These are phyloP conservation scores for Ophiostoma tasmaniense DNA, from an alignment of 2,329 filamentous ascomycete genomes.

Conservation along the genomic window DNA sequence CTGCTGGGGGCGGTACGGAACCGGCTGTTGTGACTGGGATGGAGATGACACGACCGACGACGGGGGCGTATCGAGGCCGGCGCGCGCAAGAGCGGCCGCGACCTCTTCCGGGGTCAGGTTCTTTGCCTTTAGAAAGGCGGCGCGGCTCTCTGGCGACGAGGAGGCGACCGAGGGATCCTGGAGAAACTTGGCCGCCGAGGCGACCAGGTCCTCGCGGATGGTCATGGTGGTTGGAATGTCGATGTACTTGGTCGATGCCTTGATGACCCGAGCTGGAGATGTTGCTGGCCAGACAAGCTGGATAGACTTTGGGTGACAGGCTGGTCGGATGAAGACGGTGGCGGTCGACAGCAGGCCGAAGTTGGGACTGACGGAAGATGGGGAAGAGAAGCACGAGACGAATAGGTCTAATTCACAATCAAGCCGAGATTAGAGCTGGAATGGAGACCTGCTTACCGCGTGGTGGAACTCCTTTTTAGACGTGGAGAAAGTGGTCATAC, in stretches of 20 bases:
- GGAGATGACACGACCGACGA: slow-evolving; percentile 32
- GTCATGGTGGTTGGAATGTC: slow-evolving; percentile 42
- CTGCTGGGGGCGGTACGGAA: slow-evolving; percentile 26
- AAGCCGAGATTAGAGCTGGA: not conserved
- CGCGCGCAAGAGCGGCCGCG: slow-evolving; percentile 70
- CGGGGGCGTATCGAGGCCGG: slow-evolving; percentile 46
- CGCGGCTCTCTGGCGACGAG: slow-evolving; percentile 83
- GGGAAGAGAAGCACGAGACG: not conserved
- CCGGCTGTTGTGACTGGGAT: slow-evolving; percentile 23
- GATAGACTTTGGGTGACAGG: not conserved
- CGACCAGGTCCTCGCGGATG: slow-evolving; percentile 88
- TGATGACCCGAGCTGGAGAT: not conserved
- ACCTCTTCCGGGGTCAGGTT: slow-evolving; percentile 96
- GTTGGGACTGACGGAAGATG: not conserved
- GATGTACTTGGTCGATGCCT: not conserved
- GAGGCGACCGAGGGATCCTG: slow-evolving; percentile 86
- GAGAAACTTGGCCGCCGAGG: slow-evolving; percentile 76
- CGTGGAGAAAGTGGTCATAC: slow-evolving; percentile 9
- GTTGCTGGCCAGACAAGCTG: not conserved
- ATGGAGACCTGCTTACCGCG: slow-evolving; percentile 4
- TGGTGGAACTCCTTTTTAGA: slow-evolving; percentile 8
- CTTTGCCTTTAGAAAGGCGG: slow-evolving; percentile 91
- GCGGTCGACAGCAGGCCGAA: not conserved
- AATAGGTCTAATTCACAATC: not conserved
- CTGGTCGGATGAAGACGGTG: not conserved